Percentiles rank a stretch among this genome's conserved stretches.
These are phyloP conservation scores for Cladosporium sp. DNA, from an alignment of 2,329 filamentous ascomycete genomes.

Conservation along the genomic window DNA sequence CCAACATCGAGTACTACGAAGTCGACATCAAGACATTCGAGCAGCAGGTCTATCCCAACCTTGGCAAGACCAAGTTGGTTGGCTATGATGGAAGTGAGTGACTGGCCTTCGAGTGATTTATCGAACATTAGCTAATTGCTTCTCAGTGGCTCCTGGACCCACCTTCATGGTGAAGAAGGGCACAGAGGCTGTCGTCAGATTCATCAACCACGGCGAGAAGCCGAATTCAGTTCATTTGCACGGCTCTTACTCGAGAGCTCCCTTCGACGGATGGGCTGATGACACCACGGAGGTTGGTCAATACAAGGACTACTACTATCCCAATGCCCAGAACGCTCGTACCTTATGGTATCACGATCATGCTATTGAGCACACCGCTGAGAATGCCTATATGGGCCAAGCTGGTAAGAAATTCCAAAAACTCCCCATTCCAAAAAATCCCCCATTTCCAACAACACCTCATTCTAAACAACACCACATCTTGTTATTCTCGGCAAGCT, in stretches of 20 bases:
- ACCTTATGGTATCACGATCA: constrained; percentile 58
- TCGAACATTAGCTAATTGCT: neutral
- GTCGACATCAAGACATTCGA: constrained; percentile 44
- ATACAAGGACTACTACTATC: constrained; percentile 62
- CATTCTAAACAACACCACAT: too few relatives aligned
- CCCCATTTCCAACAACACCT: too few relatives aligned
- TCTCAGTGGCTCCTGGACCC: constrained; percentile 52
- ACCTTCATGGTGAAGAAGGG: constrained; percentile 53
- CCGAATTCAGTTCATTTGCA: constrained; percentile 57
- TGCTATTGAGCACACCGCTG: constrained; percentile 32
- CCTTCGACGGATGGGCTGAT: constrained; percentile 55
- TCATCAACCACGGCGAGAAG: constrained; percentile 52
- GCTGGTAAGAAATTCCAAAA: constrained; percentile 35
- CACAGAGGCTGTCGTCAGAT: constrained; percentile 55
- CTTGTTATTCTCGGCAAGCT: neutral
- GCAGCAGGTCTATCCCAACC: constrained; percentile 47
- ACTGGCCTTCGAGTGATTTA: neutral
- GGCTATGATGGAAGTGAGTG: constrained; percentile 47
- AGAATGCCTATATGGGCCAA: constrained; percentile 59
- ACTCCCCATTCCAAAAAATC: too few relatives aligned
- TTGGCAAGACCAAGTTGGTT: constrained; percentile 42
- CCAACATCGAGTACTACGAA: constrained; percentile 50
- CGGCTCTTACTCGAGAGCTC: constrained; percentile 48
- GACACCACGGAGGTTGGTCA: constrained; percentile 53
- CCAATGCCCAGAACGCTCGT: constrained; percentile 55